Conservation (phyloP, 495 filamentous ascomycete genomes). For the Trichodelitschia bisporula region DNA sequence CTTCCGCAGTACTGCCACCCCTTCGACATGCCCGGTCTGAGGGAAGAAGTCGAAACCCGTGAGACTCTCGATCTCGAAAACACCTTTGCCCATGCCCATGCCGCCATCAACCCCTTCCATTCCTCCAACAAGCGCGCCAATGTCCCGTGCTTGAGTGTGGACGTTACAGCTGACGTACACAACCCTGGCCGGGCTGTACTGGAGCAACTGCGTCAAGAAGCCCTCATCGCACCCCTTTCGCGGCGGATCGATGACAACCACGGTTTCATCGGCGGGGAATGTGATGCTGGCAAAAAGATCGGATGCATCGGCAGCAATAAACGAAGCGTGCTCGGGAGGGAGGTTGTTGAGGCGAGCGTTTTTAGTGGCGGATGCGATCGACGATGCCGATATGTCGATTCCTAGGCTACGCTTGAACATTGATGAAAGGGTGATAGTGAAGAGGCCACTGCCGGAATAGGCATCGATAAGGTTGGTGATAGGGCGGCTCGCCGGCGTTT, state of each 20-base stretch:
- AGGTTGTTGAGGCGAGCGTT: slow-evolving; percentile 64
- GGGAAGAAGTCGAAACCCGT: slow-evolving; percentile 95
- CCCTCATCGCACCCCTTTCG: slow-evolving; percentile 77
- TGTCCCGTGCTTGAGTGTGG: slow-evolving; percentile 86
- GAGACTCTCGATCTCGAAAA: slow-evolving; percentile 78
- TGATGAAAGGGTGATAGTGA: slow-evolving; percentile 76
- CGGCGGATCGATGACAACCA: slow-evolving; percentile 80
- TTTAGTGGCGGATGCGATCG: slow-evolving; percentile 44
- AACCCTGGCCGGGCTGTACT: slow-evolving; percentile 48
- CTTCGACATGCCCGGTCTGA: slow-evolving; percentile 90
- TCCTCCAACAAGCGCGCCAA: slow-evolving; percentile 58
- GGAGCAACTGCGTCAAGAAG: slow-evolving; percentile 59
- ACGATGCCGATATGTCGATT: slow-evolving; percentile 44
- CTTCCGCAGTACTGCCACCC: slow-evolving; percentile 71
- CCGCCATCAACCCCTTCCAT: slow-evolving; percentile 17
- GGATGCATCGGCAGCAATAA: slow-evolving; percentile 66
- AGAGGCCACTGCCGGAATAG: slow-evolving; percentile 90
- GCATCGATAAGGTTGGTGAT: slow-evolving; percentile 85
- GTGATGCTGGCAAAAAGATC: slow-evolving; percentile 41
- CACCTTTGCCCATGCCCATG: slow-evolving; percentile 19
- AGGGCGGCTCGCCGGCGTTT: slow-evolving; percentile 2
- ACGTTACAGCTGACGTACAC: slow-evolving; percentile 96
- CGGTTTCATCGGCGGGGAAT: slow-evolving; percentile 53
- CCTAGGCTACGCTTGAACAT: slow-evolving; percentile 48
- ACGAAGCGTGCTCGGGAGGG: slow-evolving; percentile 32